Percentiles rank a stretch among this genome's conserved stretches.
These are phyloP conservation scores for Flaveria floridana DNA, from an alignment of 140 eudicot genomes.

Conservation along the genomic window DNA sequence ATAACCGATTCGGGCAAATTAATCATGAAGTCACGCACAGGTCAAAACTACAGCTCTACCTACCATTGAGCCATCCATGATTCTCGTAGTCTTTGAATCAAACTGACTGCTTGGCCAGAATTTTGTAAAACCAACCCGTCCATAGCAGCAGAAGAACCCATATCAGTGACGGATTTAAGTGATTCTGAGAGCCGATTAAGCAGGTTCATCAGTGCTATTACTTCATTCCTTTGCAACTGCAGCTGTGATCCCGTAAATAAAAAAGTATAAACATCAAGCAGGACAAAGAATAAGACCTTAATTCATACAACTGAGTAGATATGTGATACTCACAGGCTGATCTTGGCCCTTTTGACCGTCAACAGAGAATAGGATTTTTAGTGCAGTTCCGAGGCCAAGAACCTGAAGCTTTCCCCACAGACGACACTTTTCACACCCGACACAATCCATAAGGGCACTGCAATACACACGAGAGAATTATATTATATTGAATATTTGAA, in stretches of 20 bases:
- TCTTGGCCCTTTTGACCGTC: conserved; percentile 44
- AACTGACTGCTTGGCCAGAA: neutral
- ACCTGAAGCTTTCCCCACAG: conserved; percentile 98
- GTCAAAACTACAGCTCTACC: neutral
- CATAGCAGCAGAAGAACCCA: conserved; percentile 60
- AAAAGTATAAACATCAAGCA: neutral
- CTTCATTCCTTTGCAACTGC: conserved; percentile 93
- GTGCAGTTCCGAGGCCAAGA: conserved; percentile 96
- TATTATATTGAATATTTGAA: neutral
- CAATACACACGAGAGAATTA: conserved; percentile 17
- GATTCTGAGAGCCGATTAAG: conserved; percentile 91
- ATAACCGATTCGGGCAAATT: neutral
- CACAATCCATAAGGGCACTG: conserved; percentile 99
- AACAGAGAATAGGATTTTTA: conserved; percentile 85
- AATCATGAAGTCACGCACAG: neutral
- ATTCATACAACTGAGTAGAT: neutral
- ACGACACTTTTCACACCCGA: conserved; percentile 96
- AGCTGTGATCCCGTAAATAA: conserved; percentile 44
- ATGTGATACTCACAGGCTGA: conserved; percentile 56
- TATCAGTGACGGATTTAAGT: conserved; percentile 61
- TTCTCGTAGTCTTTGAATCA: conserved; percentile 37
- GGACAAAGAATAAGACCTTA: neutral
- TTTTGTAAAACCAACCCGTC: conserved; percentile 29
- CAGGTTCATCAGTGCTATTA: conserved; percentile 79
- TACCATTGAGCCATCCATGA: conserved; percentile 41